Percentiles rank a stretch among this genome's conserved stretches.
Conservation (phyloP, 768 basidiomycete genomes). For the Rhizopogon roseolus region DNA sequence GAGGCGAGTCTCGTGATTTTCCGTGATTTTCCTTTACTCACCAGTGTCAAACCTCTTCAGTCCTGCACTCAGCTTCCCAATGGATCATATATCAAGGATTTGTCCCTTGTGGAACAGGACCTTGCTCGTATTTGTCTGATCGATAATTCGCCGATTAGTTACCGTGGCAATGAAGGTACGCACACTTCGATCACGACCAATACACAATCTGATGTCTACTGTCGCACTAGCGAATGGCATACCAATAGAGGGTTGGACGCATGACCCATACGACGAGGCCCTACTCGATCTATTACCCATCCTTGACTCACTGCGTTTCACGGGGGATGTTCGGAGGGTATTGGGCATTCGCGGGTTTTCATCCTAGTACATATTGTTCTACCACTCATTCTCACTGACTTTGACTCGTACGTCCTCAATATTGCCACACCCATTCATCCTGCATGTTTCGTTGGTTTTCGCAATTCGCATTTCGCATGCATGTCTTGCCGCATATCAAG, state of each 20-base stretch:
- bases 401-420: slow-evolving; percentile 13
- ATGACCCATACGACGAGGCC: slow-evolving; percentile 95
- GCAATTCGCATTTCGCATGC: slow-evolving; percentile 21
- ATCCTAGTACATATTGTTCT: slow-evolving; percentile 19
- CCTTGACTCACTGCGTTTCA: slow-evolving; percentile 93
- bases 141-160: slow-evolving; percentile 94
- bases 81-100: slow-evolving; percentile 93
- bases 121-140: slow-evolving; percentile 91
- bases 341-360: slow-evolving; percentile 67
- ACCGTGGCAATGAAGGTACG: slow-evolving; percentile 88
- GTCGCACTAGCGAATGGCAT: slow-evolving; percentile 82
- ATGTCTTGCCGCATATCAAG: slow-evolving; percentile 19
- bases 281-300: slow-evolving; percentile 93
- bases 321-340: slow-evolving; percentile 89
- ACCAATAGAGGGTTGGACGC: slow-evolving; percentile 99
- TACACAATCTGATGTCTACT: slow-evolving; percentile 2
- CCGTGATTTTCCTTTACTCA: neutral
- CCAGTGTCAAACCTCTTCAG: slow-evolving; percentile 33
- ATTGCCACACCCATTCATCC: slow-evolving; percentile 1
- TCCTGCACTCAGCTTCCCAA: slow-evolving; percentile 91
- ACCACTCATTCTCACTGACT: slow-evolving; percentile 8
- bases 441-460: neutral
- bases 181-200: slow-evolving; percentile 2
- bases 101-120: slow-evolving; percentile 83
- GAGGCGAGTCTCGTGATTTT: slow-evolving; percentile 56